Evolutionary conservation across 2,329 filamentous ascomycete species (phyloP).

Genomic region (Davidsoniella eucalypti): DNA sequence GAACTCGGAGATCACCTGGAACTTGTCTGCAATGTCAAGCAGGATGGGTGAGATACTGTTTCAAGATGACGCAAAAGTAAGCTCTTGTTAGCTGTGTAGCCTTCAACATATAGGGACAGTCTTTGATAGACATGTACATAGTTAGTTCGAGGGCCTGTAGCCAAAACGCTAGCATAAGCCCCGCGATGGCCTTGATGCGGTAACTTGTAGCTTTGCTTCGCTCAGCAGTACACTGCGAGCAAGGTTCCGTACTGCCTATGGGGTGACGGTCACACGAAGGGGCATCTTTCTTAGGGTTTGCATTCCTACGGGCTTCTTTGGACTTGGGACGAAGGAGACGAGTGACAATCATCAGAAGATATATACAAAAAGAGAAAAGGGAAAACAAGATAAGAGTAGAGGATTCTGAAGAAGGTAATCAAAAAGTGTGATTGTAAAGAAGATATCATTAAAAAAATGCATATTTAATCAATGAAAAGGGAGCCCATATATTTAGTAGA

Average conservation of each 20-base stretch:
- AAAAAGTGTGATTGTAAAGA: too few species aligned
- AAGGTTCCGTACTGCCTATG: constrained; percentile 12
- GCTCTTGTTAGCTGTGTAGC: neutral
- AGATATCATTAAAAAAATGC: too few species aligned
- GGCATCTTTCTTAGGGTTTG: neutral
- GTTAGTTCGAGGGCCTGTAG: constrained; percentile 48
- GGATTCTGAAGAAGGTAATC: too few species aligned
- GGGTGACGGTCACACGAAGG: neutral
- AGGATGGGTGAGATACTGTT: constrained; percentile 33
- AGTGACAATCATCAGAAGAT: neutral
- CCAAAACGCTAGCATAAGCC: constrained; percentile 42
- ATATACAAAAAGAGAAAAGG: too few species aligned
- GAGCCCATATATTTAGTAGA: too few species aligned
- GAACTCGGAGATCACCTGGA: constrained; percentile 27
- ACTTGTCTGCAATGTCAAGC: constrained; percentile 41
- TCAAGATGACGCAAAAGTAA: too few species aligned
- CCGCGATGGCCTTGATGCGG: constrained; percentile 41
- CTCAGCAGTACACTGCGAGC: constrained; percentile 20
- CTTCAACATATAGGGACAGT: neutral
- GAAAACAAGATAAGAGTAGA: too few species aligned
- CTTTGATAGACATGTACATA: constrained; percentile 24
- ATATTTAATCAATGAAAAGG: too few species aligned
- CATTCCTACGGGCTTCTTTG: neutral
- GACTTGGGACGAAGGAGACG: neutral
- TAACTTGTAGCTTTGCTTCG: constrained; percentile 24